Conservation (phyloP, 257 asterid species). For the Voacanga thouarsii region DNA sequence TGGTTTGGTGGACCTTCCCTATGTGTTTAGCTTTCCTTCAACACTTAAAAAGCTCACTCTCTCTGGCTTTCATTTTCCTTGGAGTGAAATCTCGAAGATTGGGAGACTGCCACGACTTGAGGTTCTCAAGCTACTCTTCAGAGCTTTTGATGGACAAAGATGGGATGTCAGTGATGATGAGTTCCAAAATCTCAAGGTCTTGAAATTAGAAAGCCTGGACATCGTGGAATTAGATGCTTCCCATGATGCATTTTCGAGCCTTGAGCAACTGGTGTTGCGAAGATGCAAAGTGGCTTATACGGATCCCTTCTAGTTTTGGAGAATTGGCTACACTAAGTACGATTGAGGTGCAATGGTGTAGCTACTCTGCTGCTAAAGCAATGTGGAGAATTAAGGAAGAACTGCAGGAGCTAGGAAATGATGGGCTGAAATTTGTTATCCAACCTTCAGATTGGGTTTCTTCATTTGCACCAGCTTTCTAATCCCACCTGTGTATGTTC, state of each 20-base stretch:
- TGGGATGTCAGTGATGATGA: background rate
- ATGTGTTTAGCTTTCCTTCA: background rate
- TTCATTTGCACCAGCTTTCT: background rate
- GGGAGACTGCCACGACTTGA: constrained; percentile 10
- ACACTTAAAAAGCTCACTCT: background rate
- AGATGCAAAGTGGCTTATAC: constrained; percentile 1
- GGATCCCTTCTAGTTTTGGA: background rate
- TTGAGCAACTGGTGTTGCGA: constrained; percentile 1
- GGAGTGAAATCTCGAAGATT: background rate
- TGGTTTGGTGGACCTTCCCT: background rate
- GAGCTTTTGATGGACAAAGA: constrained; percentile 3
- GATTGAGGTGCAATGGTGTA: constrained; percentile 3
- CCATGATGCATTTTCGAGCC: background rate
- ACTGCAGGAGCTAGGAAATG: background rate
- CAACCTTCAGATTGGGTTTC: too few species aligned
- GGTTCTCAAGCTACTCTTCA: background rate
- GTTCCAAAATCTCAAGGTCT: background rate
- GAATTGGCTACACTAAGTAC: background rate
- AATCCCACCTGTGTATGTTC: background rate
- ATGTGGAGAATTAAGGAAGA: background rate
- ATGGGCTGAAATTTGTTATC: background rate
- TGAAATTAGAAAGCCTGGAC: background rate
- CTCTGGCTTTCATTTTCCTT: background rate
- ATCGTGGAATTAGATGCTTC: background rate
- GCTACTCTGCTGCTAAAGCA: background rate